Base-by-base conservation (phyloP, 2,329 filamentous ascomycete species). In the Alternaria longipes region DNA sequence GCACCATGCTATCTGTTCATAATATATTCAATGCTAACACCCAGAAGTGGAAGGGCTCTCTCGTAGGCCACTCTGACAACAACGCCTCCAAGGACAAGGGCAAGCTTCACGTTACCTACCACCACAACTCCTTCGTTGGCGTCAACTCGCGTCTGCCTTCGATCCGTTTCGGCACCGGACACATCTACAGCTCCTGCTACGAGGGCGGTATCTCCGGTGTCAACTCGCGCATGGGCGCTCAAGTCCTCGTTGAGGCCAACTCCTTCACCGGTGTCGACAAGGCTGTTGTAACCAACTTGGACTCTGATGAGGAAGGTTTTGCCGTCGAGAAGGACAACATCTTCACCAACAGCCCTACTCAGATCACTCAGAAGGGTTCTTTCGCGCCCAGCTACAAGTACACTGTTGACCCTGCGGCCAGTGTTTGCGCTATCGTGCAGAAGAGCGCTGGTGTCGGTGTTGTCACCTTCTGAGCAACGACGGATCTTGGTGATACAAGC, bases 121-220 rank as follows among this genome's bases (percentile, higher is more conserved):
- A 85, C 80, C 87, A 90, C 83, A 91, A 91, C 84, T 81, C 85
- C 81, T 91, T 84, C 83, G 74, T 73, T 67, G 88, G 89, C 79
- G 78, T 89, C 72, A 87, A 88, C 82, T 89, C 86, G 12, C 88
- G 89, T 59, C 81, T 81, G 0, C 89, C 89, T 8, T 87, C 85
- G 5, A 75, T 90, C 72, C 87, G 89, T 63, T 91, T 91, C 79
- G 89, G 88, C 28, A 89, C 86, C 47, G 87, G 80, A 14, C 89
- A 91, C 80, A 73, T 86, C 68, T 87, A 85, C 82, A 87, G 84
- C 82, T 81, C 72, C 60, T 84, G 77, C 73, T 78, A 74, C 67
- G 62, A 68, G 26, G 71, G 73, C 28, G 71, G 73, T n/a, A 70
- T 74, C 40, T 79, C 77, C n/a, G 80, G 77, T 40, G 68, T 82